A percentile compares a stretch with the other conserved stretches of the same genome.
Evolutionary conservation across 164 flowering plant species (phyloP).

Genomic region (Dillenia suffruticosa): DNA sequence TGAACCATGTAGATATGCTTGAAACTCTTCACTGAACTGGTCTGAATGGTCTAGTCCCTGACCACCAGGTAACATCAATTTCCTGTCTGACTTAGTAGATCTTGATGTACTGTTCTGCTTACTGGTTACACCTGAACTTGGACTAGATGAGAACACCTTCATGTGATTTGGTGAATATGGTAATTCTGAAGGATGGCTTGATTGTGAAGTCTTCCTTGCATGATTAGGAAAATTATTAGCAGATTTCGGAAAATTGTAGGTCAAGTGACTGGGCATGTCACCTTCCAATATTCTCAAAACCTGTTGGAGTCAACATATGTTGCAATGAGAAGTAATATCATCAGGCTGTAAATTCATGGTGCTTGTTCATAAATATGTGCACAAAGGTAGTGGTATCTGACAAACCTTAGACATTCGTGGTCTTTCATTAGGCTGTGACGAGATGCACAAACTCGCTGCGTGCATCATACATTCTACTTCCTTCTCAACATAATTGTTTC

Average conservation of each 20-base stretch:
- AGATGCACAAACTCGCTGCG: slow-evolving; percentile 33
- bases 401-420: slow-evolving; percentile 40
- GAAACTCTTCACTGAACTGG: slow-evolving; percentile 17
- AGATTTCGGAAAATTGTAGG: slow-evolving; percentile 6
- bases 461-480: slow-evolving; percentile 31
- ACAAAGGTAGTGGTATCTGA: background rate
- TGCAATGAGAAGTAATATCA: background rate
- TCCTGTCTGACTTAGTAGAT: slow-evolving; percentile 6
- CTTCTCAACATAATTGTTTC: slow-evolving; percentile 7
- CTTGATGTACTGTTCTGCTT: background rate
- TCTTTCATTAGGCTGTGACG: slow-evolving; percentile 25
- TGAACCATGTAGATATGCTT: slow-evolving; percentile 25
- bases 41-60: slow-evolving; percentile 8
- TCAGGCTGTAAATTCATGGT: background rate
- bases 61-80: background rate
- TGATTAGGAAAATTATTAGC: background rate
- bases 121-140: background rate
- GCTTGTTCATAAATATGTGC: too few species aligned
- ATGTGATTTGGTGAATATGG: slow-evolving; percentile 5
- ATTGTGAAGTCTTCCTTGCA: slow-evolving; percentile 1
- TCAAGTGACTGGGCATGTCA: slow-evolving; percentile 19
- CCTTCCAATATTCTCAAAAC: slow-evolving; percentile 33
- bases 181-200: slow-evolving; percentile 2
- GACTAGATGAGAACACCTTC: slow-evolving; percentile 4
- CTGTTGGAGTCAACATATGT: slow-evolving; percentile 7